Base-by-base conservation (phyloP, 2,329 filamentous ascomycete species). In the Paecilomyces niveus region DNA sequence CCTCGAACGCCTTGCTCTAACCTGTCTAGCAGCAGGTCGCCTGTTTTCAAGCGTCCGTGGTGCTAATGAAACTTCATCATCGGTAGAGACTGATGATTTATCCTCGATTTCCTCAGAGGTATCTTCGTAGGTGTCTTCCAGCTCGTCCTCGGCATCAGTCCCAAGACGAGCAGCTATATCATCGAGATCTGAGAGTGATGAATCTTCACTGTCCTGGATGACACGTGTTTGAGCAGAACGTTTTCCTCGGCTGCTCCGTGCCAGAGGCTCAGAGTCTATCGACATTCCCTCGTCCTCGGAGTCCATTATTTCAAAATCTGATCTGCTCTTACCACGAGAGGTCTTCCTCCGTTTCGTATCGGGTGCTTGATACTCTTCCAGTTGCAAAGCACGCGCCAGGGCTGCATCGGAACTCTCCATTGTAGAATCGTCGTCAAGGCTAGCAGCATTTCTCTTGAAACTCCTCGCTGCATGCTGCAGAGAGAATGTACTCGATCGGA, bases 301-400 rank as follows among this genome's bases (percentile, higher is more conserved):
- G 56, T 74, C 70, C 32, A 62, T 56, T n/a, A 67, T 66, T 54
- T 65, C 65, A 56, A 55, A 35, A 54, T 54, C 56, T 56, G 15
- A 55, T 22, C 54, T 57, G 59, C 50, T 58, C 52, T 24, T 63
- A 54, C 32, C 58, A 59, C 29, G 61, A 15, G 61, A 61, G 9
- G 63, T 57, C 63, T 73, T 75, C 50, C 62, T 71, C 61, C 75
- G 75, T 65, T 78, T 78, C 5, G 59, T 60, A 10, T 61, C 67
- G 9, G 68, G 63, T 22, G 68, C 63, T 10, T 71, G 70, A 57
- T 82, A 82, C 62, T 83, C 80, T 63, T 85, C 78, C 31, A 81
- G 74, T 65, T 88, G 85, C 55, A 89, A 73, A 50, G 74, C 74
- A 52, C 78, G 73, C 33, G 86, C 86, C 45, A 89, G 69, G 53